phyloP scores from a whole-genome alignment of 179 eudicot genomes.

The Nepenthes alata region DNA sequence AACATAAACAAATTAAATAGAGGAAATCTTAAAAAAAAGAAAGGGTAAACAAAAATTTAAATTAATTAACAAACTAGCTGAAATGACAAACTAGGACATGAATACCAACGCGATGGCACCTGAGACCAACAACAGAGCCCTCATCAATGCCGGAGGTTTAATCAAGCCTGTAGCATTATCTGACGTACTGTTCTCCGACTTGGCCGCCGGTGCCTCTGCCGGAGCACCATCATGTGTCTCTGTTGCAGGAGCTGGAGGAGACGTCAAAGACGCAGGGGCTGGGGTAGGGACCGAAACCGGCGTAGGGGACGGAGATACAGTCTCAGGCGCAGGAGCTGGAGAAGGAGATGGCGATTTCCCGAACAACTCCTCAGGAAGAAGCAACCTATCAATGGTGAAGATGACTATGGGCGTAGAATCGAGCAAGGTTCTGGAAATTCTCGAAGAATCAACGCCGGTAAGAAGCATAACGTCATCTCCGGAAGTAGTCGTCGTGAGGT shows the following conservation, averaged over 20 bases:
- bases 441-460: conserved; percentile 47
- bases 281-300: conserved; percentile 21
- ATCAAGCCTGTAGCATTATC: conserved; percentile 10
- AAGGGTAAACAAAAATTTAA: too few species aligned
- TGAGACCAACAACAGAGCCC: background rate
- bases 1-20: too few species aligned
- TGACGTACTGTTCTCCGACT: conserved; percentile 16
- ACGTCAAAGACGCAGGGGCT: background rate
- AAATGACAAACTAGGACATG: background rate
- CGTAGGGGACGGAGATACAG: conserved; percentile 27
- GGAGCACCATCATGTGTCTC: conserved; percentile 31
- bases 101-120: background rate
- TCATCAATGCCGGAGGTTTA: conserved; percentile 8
- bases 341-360: conserved; percentile 53
- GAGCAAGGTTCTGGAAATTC: conserved; percentile 43
- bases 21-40: too few species aligned
- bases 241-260: conserved; percentile 31
- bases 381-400: conserved; percentile 53
- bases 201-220: conserved; percentile 23
- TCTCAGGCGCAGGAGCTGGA: conserved; percentile 38
- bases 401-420: conserved; percentile 63
- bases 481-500: conserved; percentile 26
- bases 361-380: conserved; percentile 51
- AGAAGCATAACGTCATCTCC: conserved; percentile 61
- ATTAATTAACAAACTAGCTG: too few species aligned